Evolutionary conservation across 225 moss, liverwort and hornwort species (phyloP).

Genomic region (Ulota crispa): DNA sequence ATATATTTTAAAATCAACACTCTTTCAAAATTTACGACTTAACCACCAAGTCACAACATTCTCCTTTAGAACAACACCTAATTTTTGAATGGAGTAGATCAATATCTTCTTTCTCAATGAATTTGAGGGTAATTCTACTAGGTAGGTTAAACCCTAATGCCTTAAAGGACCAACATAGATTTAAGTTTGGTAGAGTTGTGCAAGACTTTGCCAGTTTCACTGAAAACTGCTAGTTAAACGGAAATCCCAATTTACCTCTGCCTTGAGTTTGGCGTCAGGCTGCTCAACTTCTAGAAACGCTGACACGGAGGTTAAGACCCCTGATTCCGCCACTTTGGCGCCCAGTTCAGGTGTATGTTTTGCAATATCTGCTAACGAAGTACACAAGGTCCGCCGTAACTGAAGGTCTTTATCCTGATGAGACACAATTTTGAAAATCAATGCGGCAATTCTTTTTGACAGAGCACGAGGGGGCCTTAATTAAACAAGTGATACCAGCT

Average conservation of each 20-base stretch:
- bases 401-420: constrained; percentile 73
- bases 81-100: not conserved
- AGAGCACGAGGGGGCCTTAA: not conserved
- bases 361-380: constrained; percentile 76
- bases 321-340: constrained; percentile 71
- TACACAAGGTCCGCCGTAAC: constrained; percentile 61
- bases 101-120: not conserved
- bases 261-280: constrained; percentile 67
- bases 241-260: constrained; percentile 51
- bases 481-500: not conserved
- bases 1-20: not conserved
- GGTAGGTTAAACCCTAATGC: not conserved
- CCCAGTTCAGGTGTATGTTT: constrained; percentile 89
- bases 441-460: no score
- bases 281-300: constrained; percentile 59
- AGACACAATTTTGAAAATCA: constrained; percentile 7
- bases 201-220: no score
- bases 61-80: not conserved
- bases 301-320: constrained; percentile 68
- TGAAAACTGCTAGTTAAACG: no score
- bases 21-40: not conserved
- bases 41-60: not conserved
- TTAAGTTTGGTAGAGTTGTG: no score
- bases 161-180: no score
- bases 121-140: not conserved